Evolutionary conservation across 1,139 yeast genomes (phyloP).

Genomic region (Scheffersomyces insectosa): DNA sequence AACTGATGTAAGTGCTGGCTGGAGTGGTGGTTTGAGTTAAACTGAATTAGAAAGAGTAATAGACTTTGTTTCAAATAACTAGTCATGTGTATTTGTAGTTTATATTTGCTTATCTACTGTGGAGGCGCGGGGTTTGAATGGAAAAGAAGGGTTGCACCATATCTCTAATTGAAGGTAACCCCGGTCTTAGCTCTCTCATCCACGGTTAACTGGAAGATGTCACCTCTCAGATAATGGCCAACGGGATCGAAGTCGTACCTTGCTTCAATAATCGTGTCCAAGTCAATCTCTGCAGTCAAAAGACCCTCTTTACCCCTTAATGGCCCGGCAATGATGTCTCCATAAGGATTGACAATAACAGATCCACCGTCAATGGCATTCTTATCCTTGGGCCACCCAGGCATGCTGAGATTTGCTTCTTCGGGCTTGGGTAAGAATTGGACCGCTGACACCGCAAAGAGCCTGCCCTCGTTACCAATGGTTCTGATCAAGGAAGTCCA

Average conservation of each 20-base stretch:
- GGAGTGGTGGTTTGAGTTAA: too few species aligned
- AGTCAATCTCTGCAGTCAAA: constrained; percentile 33
- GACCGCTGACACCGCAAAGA: constrained; percentile 31
- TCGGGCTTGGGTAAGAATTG: constrained; percentile 23
- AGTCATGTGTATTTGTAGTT: too few species aligned
- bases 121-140: too few species aligned
- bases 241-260: constrained; percentile 37
- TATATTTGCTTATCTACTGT: too few species aligned
- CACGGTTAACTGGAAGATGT: constrained; percentile 36
- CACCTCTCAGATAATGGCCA: constrained; percentile 42
- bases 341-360: constrained; percentile 37
- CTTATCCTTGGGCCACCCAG: constrained; percentile 14
- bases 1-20: too few species aligned
- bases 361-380: constrained; percentile 42
- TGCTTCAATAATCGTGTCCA: constrained; percentile 29
- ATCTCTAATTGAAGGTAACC: constrained; percentile 3
- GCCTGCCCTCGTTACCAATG: constrained; percentile 33
- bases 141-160: too few species aligned
- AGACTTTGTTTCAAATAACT: too few species aligned
- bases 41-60: too few species aligned
- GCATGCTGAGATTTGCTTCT: constrained; percentile 10
- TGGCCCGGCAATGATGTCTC: constrained; percentile 43
- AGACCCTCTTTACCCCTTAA: constrained; percentile 35
- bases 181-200: constrained; percentile 18
- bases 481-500: constrained; percentile 36